Base-by-base conservation (phyloP, 1,139 yeast species). In the Lodderomyces jiufengensis region DNA sequence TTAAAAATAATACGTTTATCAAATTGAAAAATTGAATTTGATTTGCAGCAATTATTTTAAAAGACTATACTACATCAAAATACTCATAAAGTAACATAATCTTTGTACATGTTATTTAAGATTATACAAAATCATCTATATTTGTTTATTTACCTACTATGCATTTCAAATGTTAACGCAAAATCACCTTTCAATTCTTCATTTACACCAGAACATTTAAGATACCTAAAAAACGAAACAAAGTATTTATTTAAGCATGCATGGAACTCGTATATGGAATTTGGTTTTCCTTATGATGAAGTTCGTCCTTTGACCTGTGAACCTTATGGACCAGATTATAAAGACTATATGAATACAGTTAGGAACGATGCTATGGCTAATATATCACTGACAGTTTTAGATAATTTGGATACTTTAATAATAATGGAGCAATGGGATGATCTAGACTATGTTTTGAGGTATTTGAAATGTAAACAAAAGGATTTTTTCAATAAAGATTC, bases 341-440 rank as follows among this genome's bases (percentile, higher is more conserved):
- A 57, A 1, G 70, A 84, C 47, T 54, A 68, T 1, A 50, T 59
- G 5, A 81, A 87, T 49, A 66, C 76, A 2, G 77, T 76, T 13
- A 63, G 84, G 35, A 87, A 87, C 52, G 97, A 90, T 53, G 94
- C 84, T 0, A 59, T 87, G 62, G 97, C 97, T 0, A 88, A 87
- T 50, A 80, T 79, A 37, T 78, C 95, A 1, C 72, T 81, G 50
- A 86, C 95, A 0, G 59, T 87, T 33, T 63, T 90, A 22, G 97
- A 90, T 54, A 73, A 85, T 20, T 54, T 90, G 30, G 95, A 92
- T 45, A 80, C 92, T 24, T 73, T 86, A 42, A 80, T 92, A 10
- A 68, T 86, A 0, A 64, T 88, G 65, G 81, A 78, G 30, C 84
- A 84, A 47, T 70, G 75, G 56, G 70, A 66, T 10, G 70, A 68